phyloP scores from a whole-genome alignment of 2,329 filamentous ascomycete species.

The Elsinoe australis region DNA sequence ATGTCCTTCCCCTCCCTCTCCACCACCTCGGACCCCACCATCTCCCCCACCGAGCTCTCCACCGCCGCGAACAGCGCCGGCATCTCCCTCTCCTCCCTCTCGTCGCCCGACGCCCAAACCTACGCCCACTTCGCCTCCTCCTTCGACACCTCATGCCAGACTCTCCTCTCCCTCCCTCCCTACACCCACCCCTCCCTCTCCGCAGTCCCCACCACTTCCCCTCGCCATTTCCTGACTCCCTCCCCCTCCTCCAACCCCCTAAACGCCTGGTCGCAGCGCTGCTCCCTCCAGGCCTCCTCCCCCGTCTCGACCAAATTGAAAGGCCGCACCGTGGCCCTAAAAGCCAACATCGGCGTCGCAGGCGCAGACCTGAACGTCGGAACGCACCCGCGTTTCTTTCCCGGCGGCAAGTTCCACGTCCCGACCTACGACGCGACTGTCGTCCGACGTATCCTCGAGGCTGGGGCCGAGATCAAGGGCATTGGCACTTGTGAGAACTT shows the following conservation, averaged over 20 bases:
- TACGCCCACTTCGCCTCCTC: conserved; percentile 24
- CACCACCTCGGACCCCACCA: conserved; percentile 24
- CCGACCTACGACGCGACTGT: conserved; percentile 40
- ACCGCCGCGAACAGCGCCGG: conserved; percentile 22
- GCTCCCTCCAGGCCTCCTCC: conserved; percentile 26
- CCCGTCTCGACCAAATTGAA: conserved; percentile 24
- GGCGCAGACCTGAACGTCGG: conserved; percentile 41
- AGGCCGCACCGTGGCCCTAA: conserved; percentile 36
- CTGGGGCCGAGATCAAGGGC: conserved; percentile 38
- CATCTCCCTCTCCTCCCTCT: conserved; percentile 24
- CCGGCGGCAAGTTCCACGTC: conserved; percentile 31
- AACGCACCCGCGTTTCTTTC: conserved; percentile 34
- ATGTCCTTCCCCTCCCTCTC: conserved; percentile 28
- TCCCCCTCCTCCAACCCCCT: conserved; percentile 31
- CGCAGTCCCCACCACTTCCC: conserved; percentile 23
- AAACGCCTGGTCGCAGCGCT: conserved; percentile 39
- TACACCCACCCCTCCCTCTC: conserved; percentile 32
- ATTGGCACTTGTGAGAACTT: conserved; percentile 45
- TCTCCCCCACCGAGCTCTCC: conserved; percentile 24
- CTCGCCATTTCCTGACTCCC: conserved; percentile 7
- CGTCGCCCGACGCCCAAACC: conserved; percentile 11
- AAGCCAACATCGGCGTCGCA: conserved; percentile 43
- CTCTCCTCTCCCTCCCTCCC: conserved; percentile 30
- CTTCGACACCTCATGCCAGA: conserved; percentile 26
- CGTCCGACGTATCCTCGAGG: conserved; percentile 37